These are phyloP conservation scores for Boletus eberwhitei DNA, from an alignment of 768 basidiomycete genomes.

Conservation along the genomic window DNA sequence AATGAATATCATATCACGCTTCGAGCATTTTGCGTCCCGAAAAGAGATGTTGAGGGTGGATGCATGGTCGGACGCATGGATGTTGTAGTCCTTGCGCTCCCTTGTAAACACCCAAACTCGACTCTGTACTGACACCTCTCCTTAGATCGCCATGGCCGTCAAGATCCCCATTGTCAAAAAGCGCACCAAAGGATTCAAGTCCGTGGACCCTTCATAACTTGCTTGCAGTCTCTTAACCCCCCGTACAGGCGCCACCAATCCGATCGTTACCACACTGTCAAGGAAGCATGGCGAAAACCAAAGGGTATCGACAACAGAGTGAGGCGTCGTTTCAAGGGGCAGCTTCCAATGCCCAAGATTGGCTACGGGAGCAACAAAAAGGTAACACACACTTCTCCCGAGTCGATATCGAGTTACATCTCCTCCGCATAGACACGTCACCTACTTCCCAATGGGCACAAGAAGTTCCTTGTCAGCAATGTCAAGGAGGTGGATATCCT, in stretches of 20 bases:
- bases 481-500: slow-evolving; percentile 91
- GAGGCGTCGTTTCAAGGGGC: slow-evolving; percentile 92
- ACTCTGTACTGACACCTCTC: slow-evolving; percentile 11
- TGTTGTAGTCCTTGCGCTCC: slow-evolving; percentile 10
- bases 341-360: slow-evolving; percentile 91
- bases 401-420: slow-evolving; percentile 1
- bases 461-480: slow-evolving; percentile 95
- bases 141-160: slow-evolving; percentile 42
- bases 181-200: slow-evolving; percentile 97
- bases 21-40: not conserved
- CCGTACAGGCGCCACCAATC: slow-evolving; percentile 88
- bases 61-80: slow-evolving; percentile 21
- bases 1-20: not conserved
- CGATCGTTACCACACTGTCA: slow-evolving; percentile 94
- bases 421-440: slow-evolving; percentile 69
- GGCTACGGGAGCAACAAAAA: slow-evolving; percentile 81
- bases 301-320: slow-evolving; percentile 99
- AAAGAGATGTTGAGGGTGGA: slow-evolving; percentile 17
- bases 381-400: slow-evolving; percentile 43
- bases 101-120: not conserved
- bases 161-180: slow-evolving; percentile 87
- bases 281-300: slow-evolving; percentile 99
- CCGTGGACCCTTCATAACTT: slow-evolving; percentile 29
- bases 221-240: slow-evolving; percentile 12
- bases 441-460: slow-evolving; percentile 91